Base-by-base conservation (phyloP, 2,329 filamentous ascomycete genomes). In the Lachnum nothofagi region DNA sequence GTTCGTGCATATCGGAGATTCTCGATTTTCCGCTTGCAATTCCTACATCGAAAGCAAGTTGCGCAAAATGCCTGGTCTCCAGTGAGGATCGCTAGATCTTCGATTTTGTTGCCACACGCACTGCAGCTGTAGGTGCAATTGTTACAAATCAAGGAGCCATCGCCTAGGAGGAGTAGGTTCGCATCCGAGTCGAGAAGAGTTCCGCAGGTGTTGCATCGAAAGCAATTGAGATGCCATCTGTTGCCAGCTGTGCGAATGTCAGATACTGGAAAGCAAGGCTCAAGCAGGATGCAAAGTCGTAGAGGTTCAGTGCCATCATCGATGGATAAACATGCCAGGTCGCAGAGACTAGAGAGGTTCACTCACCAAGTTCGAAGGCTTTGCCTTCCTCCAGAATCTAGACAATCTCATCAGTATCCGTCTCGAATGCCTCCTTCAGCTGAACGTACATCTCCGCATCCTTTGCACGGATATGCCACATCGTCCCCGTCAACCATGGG, bases 101-200 rank as follows among this genome's bases (percentile, higher is more conserved):
- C 93, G 59, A 98, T 98, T 75, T 98, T 98, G 74, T 95, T 91
- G 51, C 84, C 83, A 70, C 93, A 98, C 46, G 91, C 91, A 69
- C 84, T 95, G 75, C 93, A 98, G 76, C 91, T 96, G 70, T 98
- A 98, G 46, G 93, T 97, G 74, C 93, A 98, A 70, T 96, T 95
- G 74, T 95, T 97, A 78, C 93, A 98, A 61, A 98, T 97, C 58
- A 98, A 82, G 16, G 91, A 97, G 58, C 93, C 93, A 72, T 98
- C 93, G 67, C 93, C 93, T 55, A 98, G 87, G 22, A 98, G 85
- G 44, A 98, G 83, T 42, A 98, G 84, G 70, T 97, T 97, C 62
- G 93, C 93, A 67, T 98, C 91, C 54, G 93, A 97, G 73, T 98
- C 93, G 71, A 98, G 89, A 49, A 96, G 83, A 52, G 91, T 96